Evolutionary conservation across 129 eudicot species (phyloP).

Genomic region (Arctium lappa): DNA sequence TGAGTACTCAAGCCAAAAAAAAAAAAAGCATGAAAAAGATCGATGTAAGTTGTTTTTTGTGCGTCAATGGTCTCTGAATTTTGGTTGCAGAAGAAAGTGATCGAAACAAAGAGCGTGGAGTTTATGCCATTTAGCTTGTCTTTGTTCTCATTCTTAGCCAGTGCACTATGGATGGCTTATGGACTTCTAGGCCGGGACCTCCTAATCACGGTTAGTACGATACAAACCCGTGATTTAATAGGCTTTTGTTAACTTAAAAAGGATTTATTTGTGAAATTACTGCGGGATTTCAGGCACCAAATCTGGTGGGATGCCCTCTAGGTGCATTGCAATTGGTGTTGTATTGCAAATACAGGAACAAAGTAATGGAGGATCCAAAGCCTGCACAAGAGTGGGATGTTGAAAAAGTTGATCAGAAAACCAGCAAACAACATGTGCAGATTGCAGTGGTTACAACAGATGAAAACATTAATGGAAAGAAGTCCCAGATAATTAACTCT

Average conservation of each 20-base stretch:
- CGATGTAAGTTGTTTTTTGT: not conserved
- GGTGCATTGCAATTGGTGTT: slow-evolving; percentile 64
- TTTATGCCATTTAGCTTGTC: slow-evolving; percentile 90
- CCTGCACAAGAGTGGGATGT: slow-evolving; percentile 52
- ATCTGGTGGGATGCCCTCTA: slow-evolving; percentile 64
- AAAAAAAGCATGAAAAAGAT: not conserved
- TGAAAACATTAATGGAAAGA: slow-evolving; percentile 22
- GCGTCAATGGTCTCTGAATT: not conserved
- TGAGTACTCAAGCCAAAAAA: slow-evolving; percentile 27
- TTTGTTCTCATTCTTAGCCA: slow-evolving; percentile 73
- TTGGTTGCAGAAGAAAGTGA: slow-evolving; percentile 66
- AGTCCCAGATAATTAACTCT: slow-evolving; percentile 8
- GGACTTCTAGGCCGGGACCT: slow-evolving; percentile 74
- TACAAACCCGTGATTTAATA: not conserved
- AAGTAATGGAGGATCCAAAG: slow-evolving; percentile 32
- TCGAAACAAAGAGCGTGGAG: slow-evolving; percentile 81
- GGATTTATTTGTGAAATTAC: not conserved
- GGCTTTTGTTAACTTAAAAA: not conserved
- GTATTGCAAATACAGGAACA: slow-evolving; percentile 61
- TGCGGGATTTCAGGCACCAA: slow-evolving; percentile 60
- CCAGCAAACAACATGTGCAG: slow-evolving; percentile 40
- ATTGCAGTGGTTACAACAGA: slow-evolving; percentile 26
- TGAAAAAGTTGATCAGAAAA: slow-evolving; percentile 44
- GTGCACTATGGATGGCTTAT: slow-evolving; percentile 77
- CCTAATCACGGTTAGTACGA: slow-evolving; percentile 59